phyloP scores from a whole-genome alignment of 1,139 yeast genomes.

The Scheffersomyces segobiensis region DNA sequence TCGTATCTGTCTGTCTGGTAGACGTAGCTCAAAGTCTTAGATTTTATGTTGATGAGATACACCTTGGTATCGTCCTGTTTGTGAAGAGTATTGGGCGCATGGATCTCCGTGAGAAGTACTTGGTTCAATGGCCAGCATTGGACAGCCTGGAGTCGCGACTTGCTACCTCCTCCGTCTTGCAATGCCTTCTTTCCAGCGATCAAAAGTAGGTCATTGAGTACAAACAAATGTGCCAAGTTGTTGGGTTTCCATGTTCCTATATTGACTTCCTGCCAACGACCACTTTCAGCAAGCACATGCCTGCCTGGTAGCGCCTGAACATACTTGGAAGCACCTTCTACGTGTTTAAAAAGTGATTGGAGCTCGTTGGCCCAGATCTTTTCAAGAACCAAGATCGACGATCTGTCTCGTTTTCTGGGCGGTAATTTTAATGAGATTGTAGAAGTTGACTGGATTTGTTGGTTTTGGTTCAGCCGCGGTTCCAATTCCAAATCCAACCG shows the following conservation, averaged over 20 bases:
- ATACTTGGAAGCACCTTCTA: conserved; percentile 86
- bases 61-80: conserved; percentile 22
- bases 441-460: background rate
- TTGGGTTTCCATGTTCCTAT: conserved; percentile 84
- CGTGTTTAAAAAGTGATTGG: conserved; percentile 71
- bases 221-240: conserved; percentile 72
- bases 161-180: conserved; percentile 24
- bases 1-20: conserved; percentile 66
- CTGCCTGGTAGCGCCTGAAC: conserved; percentile 79
- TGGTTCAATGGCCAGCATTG: conserved; percentile 80
- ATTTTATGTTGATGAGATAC: conserved; percentile 49
- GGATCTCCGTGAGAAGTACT: conserved; percentile 49
- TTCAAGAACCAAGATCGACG: conserved; percentile 71
- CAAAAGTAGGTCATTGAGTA: conserved; percentile 75
- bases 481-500: conserved; percentile 47
- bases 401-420: conserved; percentile 47
- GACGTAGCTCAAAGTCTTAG: conserved; percentile 52
- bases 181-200: conserved; percentile 65
- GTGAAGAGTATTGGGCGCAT: conserved; percentile 17
- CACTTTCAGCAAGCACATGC: conserved; percentile 77
- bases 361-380: conserved; percentile 81
- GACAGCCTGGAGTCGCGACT: conserved; percentile 59
- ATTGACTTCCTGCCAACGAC: conserved; percentile 85
- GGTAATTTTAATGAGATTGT: background rate
- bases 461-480: conserved; percentile 5